Percentiles rank a stretch among this genome's conserved stretches.
These are phyloP conservation scores for Amyloporia xantha DNA, from an alignment of 768 basidiomycete species.

Conservation along the genomic window DNA sequence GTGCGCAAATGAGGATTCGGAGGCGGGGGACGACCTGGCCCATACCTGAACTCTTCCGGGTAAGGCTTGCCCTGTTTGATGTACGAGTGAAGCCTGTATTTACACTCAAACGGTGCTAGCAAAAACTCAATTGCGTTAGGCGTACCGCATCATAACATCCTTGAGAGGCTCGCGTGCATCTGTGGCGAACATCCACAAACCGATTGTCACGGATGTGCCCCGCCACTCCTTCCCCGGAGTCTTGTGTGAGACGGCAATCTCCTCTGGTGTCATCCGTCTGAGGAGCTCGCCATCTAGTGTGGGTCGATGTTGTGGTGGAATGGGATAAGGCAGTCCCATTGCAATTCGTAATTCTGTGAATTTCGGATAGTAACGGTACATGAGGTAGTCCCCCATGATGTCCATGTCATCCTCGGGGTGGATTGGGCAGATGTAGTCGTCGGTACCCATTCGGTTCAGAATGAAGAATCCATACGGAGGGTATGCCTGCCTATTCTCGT, in stretches of 20 bases:
- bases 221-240: slow-evolving; percentile 40
- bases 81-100: slow-evolving; percentile 52
- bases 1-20: slow-evolving; percentile 36
- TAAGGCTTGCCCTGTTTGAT: slow-evolving; percentile 62
- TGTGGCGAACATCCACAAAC: slow-evolving; percentile 70
- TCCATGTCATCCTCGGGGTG: slow-evolving; percentile 75
- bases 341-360: slow-evolving; percentile 41
- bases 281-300: slow-evolving; percentile 18
- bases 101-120: background rate
- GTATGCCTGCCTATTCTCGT: slow-evolving; percentile 50
- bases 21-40: slow-evolving; percentile 59
- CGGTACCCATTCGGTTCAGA: slow-evolving; percentile 73
- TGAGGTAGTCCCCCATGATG: slow-evolving; percentile 56
- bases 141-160: slow-evolving; percentile 63
- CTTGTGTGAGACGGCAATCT: slow-evolving; percentile 35
- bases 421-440: slow-evolving; percentile 69
- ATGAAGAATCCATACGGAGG: slow-evolving; percentile 84
- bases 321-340: slow-evolving; percentile 22
- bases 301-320: slow-evolving; percentile 10
- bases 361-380: slow-evolving; percentile 68
- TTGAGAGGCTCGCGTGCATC: slow-evolving; percentile 66
- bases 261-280: slow-evolving; percentile 22
- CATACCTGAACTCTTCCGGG: slow-evolving; percentile 66
- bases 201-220: slow-evolving; percentile 52
- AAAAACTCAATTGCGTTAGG: slow-evolving; percentile 2